Conservation (phyloP, 2,329 filamentous ascomycete species). For the Aspergillus sp. region DNA sequence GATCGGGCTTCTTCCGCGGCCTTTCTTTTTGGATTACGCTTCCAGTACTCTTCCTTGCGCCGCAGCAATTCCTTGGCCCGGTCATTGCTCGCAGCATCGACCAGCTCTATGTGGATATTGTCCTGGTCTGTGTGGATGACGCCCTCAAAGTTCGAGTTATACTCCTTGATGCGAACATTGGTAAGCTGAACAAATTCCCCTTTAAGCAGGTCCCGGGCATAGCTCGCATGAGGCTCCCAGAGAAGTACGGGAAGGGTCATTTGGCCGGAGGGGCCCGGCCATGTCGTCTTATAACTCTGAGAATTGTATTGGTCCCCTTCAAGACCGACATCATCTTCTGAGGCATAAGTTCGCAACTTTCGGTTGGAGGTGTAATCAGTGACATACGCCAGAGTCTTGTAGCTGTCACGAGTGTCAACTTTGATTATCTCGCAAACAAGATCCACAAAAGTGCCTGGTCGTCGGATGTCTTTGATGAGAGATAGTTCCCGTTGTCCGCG, state of each 20-base stretch:
- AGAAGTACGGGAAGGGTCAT: slow-evolving; percentile 68
- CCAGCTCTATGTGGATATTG: slow-evolving; percentile 47
- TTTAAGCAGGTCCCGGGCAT: slow-evolving; percentile 55
- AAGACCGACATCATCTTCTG: slow-evolving; percentile 31
- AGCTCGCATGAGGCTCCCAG: slow-evolving; percentile 64
- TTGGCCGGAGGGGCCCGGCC: slow-evolving; percentile 73
- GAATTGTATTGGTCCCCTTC: slow-evolving; percentile 61
- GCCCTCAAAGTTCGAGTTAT: slow-evolving; percentile 64
- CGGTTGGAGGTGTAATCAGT: slow-evolving; percentile 79
- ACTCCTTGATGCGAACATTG: slow-evolving; percentile 69
- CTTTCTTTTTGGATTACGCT: slow-evolving; percentile 35
- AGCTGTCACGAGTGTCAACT: slow-evolving; percentile 43
- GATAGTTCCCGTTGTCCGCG: slow-evolving; percentile 43
- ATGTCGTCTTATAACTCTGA: slow-evolving; percentile 44
- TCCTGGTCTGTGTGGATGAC: slow-evolving; percentile 62
- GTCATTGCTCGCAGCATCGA: slow-evolving; percentile 47
- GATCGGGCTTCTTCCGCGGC: slow-evolving; percentile 18
- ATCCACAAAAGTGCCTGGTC: slow-evolving; percentile 60
- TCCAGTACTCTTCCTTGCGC: slow-evolving; percentile 65
- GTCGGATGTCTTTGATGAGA: slow-evolving; percentile 61
- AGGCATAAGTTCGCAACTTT: slow-evolving; percentile 56
- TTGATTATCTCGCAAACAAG: slow-evolving; percentile 70
- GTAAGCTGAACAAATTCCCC: slow-evolving; percentile 63
- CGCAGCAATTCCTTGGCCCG: slow-evolving; percentile 57
- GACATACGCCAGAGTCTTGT: slow-evolving; percentile 64